Conservation (phyloP, 1,284 basidiomycete genomes). For the Ganoderma boninense region DNA sequence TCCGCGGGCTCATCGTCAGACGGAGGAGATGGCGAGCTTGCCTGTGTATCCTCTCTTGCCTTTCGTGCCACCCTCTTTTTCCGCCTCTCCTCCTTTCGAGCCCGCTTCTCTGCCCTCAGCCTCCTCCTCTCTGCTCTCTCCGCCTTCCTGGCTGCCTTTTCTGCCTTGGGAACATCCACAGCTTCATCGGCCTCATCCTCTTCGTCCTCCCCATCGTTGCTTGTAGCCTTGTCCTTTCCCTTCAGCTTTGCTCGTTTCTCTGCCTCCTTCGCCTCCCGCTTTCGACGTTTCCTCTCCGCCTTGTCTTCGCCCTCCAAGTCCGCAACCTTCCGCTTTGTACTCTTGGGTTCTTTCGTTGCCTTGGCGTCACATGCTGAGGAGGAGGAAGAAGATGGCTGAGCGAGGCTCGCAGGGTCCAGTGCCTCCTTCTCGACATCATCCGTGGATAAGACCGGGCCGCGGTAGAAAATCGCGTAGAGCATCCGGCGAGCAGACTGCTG, state of each 20-base stretch:
- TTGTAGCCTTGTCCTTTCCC: conserved; percentile 17
- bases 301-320: conserved; percentile 28
- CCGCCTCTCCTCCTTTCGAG: conserved; percentile 36
- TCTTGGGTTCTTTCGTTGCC: conserved; percentile 26
- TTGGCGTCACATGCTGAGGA: conserved; percentile 15
- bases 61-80: conserved; percentile 23
- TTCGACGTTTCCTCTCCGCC: conserved; percentile 29
- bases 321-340: conserved; percentile 29
- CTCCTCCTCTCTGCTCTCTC: conserved; percentile 38
- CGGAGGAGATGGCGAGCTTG: not conserved
- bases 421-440: conserved; percentile 42
- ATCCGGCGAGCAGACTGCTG: conserved; percentile 77
- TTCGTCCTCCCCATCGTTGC: not conserved
- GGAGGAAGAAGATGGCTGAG: conserved; percentile 3
- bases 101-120: conserved; percentile 36
- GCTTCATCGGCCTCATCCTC: not conserved
- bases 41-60: conserved; percentile 2
- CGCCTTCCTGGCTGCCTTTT: conserved; percentile 28
- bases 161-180: conserved; percentile 7
- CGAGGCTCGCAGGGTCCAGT: not conserved
- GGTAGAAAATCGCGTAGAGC: conserved; percentile 84
- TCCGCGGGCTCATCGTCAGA: not conserved
- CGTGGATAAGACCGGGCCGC: conserved; percentile 71
- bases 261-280: conserved; percentile 26
- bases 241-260: conserved; percentile 16